Conservation (phyloP, 129 eudicot genomes). For the Smallanthus sonchifolius region DNA sequence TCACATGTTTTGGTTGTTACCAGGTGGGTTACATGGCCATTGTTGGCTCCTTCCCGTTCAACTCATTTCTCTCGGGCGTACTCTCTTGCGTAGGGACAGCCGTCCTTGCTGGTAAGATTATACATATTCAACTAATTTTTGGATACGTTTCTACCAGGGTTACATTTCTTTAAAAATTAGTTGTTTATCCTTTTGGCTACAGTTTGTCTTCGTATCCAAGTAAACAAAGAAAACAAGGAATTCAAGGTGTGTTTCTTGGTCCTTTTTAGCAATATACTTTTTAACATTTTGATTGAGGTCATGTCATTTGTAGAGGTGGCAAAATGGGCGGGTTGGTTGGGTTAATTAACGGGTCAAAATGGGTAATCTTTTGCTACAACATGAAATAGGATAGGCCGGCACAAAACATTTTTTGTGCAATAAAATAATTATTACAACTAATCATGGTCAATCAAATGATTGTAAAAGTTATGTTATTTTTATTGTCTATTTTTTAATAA, state of each 20-base stretch:
- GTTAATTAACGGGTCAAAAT: not conserved
- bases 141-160: no score
- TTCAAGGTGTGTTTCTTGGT: slow-evolving; percentile 73
- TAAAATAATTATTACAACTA: not conserved
- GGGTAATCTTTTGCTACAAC: not conserved
- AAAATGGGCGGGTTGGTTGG: not conserved
- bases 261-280: not conserved
- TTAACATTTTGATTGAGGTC: not conserved
- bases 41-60: slow-evolving; percentile 86
- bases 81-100: slow-evolving; percentile 88
- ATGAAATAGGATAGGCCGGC: not conserved
- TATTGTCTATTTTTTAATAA: not conserved
- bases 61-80: slow-evolving; percentile 80
- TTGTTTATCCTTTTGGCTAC: not conserved
- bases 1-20: slow-evolving; percentile 8
- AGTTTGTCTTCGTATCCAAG: slow-evolving; percentile 89
- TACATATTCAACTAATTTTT: no score
- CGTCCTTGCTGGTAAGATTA: slow-evolving; percentile 74
- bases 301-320: no score
- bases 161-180: no score
- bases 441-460: not conserved
- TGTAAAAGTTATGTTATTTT: not conserved
- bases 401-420: not conserved
- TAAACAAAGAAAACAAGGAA: slow-evolving; percentile 90
- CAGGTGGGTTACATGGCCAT: slow-evolving; percentile 77